These are phyloP conservation scores for Aphanomyces cochlioides DNA, from an alignment of 352 stramenopile species.

Conservation along the genomic window DNA sequence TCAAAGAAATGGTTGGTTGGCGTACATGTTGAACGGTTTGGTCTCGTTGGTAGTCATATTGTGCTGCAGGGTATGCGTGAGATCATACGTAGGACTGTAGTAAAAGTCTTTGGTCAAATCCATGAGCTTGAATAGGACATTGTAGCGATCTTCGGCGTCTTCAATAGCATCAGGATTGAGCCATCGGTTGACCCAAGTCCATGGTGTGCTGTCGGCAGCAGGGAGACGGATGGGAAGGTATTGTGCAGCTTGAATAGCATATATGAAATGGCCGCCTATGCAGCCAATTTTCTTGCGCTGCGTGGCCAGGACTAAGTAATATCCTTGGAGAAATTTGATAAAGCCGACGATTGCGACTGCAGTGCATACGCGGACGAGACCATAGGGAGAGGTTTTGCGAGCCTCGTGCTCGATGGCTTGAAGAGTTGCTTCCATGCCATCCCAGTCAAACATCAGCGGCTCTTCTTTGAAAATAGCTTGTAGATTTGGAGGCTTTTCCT, in stretches of 20 bases:
- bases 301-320: constrained; percentile 98
- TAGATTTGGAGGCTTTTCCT: constrained; percentile 55
- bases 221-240: constrained; percentile 79
- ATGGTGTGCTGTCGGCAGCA: constrained; percentile 41
- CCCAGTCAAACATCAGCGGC: constrained; percentile 62
- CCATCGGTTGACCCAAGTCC: constrained; percentile 76
- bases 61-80: constrained; percentile 96
- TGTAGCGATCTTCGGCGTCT: constrained; percentile 86
- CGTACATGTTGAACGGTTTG: constrained; percentile 91
- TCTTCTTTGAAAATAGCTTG: constrained; percentile 64
- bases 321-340: constrained; percentile 96
- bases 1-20: not conserved
- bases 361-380: constrained; percentile 68
- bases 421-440: constrained; percentile 73
- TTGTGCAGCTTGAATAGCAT: constrained; percentile 94
- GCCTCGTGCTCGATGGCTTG: constrained; percentile 59
- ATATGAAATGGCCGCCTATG: constrained; percentile 96
- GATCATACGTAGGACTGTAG: constrained; percentile 98
- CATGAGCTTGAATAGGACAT: constrained; percentile 97
- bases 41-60: constrained; percentile 91
- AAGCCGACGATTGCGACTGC: constrained; percentile 97
- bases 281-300: constrained; percentile 94
- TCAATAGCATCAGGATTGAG: constrained; percentile 79
- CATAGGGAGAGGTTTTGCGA: constrained; percentile 33
- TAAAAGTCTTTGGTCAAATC: constrained; percentile 99